Percentiles rank a stretch among this genome's conserved stretches.
Evolutionary conservation across 2,329 filamentous ascomycete species (phyloP).

Genomic region (Fusarium sp.): DNA sequence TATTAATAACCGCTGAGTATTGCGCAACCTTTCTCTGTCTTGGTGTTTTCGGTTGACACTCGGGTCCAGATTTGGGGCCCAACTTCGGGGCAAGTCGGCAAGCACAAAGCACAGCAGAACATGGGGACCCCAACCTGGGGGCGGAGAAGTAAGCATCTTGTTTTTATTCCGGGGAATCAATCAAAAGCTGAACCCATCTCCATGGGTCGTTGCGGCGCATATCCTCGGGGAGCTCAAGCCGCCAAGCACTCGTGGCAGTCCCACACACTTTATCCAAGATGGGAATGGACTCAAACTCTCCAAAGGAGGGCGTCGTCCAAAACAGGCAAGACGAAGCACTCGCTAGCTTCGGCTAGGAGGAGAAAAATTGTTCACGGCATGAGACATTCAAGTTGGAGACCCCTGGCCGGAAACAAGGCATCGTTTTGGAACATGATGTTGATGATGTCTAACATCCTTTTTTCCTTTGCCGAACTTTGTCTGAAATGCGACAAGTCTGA

Average conservation of each 20-base stretch:
- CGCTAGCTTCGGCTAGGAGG: neutral
- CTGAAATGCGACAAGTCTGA: neutral
- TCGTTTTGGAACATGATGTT: neutral
- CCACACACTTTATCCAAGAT: neutral
- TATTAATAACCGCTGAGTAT: neutral
- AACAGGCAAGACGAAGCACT: neutral
- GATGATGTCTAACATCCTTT: neutral
- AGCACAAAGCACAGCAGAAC: neutral
- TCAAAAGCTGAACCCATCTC: neutral
- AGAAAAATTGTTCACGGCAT: neutral
- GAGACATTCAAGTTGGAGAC: neutral
- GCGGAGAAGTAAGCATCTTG: neutral
- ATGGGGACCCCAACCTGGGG: neutral
- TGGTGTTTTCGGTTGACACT: neutral
- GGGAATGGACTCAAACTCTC: neutral
- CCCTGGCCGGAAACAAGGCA: neutral
- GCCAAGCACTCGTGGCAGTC: neutral
- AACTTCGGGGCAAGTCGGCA: neutral
- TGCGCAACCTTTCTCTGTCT: neutral
- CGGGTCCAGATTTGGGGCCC: neutral
- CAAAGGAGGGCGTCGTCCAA: neutral
- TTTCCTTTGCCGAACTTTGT: neutral
- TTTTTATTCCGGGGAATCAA: neutral
- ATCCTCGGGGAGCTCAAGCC: neutral
- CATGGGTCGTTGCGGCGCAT: neutral